These are phyloP conservation scores for Capsicum pubescens DNA, from an alignment of 257 asterid species.

Conservation along the genomic window DNA sequence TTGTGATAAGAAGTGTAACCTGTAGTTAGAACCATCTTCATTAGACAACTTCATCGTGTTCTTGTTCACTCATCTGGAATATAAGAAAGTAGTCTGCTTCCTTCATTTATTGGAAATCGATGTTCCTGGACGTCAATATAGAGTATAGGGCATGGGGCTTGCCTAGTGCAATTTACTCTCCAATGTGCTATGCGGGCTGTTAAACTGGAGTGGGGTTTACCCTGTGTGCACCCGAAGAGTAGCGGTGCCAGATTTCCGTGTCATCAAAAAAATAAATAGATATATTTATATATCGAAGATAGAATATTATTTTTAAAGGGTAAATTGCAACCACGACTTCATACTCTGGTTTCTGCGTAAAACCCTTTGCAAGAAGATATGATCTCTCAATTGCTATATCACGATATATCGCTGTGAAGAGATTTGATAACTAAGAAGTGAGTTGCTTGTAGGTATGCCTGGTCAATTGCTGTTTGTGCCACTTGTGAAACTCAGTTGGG, in stretches of 20 bases:
- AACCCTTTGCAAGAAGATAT: not conserved
- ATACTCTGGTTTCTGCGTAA: not conserved
- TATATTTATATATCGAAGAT: too few relatives aligned
- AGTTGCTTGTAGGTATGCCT: slow-evolving; percentile 70
- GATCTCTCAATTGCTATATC: not conserved
- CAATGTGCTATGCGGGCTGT: too few relatives aligned
- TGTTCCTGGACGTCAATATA: not conserved
- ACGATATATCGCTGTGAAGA: not conserved
- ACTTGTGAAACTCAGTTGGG: slow-evolving; percentile 84
- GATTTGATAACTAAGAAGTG: slow-evolving; percentile 19
- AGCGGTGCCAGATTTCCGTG: too few relatives aligned
- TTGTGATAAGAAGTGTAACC: not conserved
- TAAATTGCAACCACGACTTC: not conserved
- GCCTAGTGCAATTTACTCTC: too few relatives aligned
- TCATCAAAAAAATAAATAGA: too few relatives aligned
- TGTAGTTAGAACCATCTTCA: slow-evolving; percentile 17
- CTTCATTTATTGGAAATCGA: not conserved
- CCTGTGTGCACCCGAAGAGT: too few relatives aligned
- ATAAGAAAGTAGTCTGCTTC: slow-evolving; percentile 1
- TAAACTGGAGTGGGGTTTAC: too few relatives aligned
- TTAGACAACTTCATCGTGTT: not conserved
- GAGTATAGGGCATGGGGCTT: not conserved
- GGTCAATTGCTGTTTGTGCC: slow-evolving; percentile 86
- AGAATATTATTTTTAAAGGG: not conserved
- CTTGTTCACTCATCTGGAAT: not conserved